Base-by-base conservation (phyloP, 805 yeast genomes). In the Metschnikowia peoriensis region DNA sequence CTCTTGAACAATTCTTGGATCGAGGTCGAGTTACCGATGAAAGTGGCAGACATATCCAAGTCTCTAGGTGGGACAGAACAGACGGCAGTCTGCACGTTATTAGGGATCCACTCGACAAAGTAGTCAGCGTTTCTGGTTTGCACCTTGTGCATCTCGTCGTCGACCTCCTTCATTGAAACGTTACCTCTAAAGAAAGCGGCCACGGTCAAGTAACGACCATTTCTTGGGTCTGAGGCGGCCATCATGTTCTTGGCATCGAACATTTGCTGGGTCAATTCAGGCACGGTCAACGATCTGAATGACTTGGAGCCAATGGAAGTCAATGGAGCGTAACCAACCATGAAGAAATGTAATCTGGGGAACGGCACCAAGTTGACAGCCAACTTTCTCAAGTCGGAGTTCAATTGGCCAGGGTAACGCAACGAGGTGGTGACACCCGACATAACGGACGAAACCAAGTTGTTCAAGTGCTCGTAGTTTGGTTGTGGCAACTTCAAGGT, bases 41-140 rank as follows among this genome's bases (percentile, higher is more conserved):
- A 90, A 11, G 97, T 91, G 43, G 97, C 97, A 53, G 96, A 77
- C 89, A 88, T 89, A 66, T 88, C 92, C 63, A 86, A 78, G 64
- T 80, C 93, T 70, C 80, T 82, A 62, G 97, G 96, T 38, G 97
- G 88, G 55, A 89, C 94, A 22, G 92, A 84, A 74, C 97, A 91
- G 52, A 91, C 89, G 46, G 97, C 91, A 38, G 96, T 87, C 77
- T 91, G 97, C 60, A 91, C 96, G 67, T 91, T 91, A 72, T 89
- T 89, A 64, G 97, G 97, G 73, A 91, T 91, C 97, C 97, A 91
- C 71, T 90, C 96, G 49, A 91, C 97, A 65, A 91, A 91, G 70
- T 87, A 85, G 54, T 85, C 83, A 27, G 90, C 79, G 73, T 89
- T 87, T 73, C 87, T 85, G 56, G 86, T 82, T 75, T 89, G 94